phyloP scores from a whole-genome alignment of 306 rosid genomes.

The barrel medic (Medicago truncatula) region MtrunA17r5.0-ANR NC_053046.1:27536501-27537000 shows the following conservation, averaged over 20 bases:
- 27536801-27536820: neutral
- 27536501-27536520: constrained; percentile 11
- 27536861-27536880: neutral
- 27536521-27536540: constrained; percentile 41
- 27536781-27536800: constrained; percentile 44
- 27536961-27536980: constrained; percentile 99
- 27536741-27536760: neutral
- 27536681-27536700: constrained; percentile 2
- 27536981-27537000: constrained; percentile 98
- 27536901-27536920: constrained; percentile 20
- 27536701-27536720: constrained; percentile 29
- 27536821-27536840: constrained; percentile 60
- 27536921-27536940: constrained; percentile 30
- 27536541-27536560: constrained; percentile 49
- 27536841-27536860: constrained; percentile 45
- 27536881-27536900: constrained; percentile 1
- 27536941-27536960: constrained; percentile 67
- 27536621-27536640: constrained; percentile 29
- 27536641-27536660: neutral
- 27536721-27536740: constrained; percentile 23
- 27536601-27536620: neutral
- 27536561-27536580: constrained; percentile 43
- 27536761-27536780: neutral
- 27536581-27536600: constrained; percentile 30
- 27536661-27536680: constrained; percentile 21